A percentile compares a stretch with the other conserved stretches of the same genome.
Conservation (phyloP, 108 stramenopile species). For the Poteriospumella lacustris region DNA sequence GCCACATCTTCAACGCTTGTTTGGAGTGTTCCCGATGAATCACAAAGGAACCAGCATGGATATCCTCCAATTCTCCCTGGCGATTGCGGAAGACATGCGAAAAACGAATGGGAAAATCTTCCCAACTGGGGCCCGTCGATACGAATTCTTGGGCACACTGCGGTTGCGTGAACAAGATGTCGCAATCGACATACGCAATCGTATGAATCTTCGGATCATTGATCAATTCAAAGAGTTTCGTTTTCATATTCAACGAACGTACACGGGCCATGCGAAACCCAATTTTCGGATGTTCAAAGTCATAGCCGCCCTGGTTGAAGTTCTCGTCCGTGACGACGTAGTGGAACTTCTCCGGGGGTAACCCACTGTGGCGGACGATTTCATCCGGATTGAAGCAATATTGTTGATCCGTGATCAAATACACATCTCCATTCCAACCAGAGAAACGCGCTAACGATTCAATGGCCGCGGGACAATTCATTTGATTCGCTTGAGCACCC, state of each 20-base stretch:
- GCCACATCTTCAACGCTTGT: background rate
- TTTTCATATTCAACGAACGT: background rate
- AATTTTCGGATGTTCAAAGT: constrained; percentile 4
- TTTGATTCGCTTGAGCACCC: constrained; percentile 17
- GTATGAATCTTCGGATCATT: constrained; percentile 14
- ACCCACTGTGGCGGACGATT: background rate
- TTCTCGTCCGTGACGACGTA: background rate
- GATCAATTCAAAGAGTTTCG: constrained; percentile 1
- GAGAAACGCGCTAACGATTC: background rate
- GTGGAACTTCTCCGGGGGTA: background rate
- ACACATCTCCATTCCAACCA: constrained; percentile 19
- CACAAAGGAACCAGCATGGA: background rate
- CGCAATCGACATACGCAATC: constrained; percentile 17
- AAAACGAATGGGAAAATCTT: background rate
- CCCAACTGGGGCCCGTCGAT: background rate
- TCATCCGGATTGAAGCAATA: background rate
- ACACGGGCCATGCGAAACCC: background rate
- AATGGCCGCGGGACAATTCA: background rate
- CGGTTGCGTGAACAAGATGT: background rate
- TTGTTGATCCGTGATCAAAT: background rate
- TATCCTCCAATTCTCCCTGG: background rate
- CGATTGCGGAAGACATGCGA: background rate
- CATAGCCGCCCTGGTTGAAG: background rate
- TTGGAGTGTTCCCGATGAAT: background rate
- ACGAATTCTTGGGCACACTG: background rate